Evolutionary conservation across 345 rosid genomes (phyloP).

Genomic region (Lepidium sativum): DNA sequence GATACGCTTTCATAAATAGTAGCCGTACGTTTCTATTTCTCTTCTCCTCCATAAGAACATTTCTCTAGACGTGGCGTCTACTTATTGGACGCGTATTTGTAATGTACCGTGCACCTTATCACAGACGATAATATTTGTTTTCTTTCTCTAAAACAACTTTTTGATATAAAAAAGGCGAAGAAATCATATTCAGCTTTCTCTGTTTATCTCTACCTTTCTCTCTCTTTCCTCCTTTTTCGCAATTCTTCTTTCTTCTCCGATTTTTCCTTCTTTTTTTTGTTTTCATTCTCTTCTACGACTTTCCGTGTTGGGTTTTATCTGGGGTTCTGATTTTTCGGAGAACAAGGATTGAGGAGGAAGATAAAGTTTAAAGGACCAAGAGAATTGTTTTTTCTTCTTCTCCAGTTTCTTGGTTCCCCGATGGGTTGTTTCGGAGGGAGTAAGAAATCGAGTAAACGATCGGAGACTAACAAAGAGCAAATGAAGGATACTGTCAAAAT

Average conservation of each 20-base stretch:
- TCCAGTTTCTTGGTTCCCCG: neutral
- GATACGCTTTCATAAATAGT: neutral
- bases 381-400: neutral
- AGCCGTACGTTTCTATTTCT: conserved; percentile 20
- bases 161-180: conserved; percentile 17
- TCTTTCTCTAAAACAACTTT: too few species aligned
- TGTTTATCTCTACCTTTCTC: conserved; percentile 21
- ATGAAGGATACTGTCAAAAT: too few species aligned
- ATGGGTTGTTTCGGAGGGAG: conserved; percentile 67
- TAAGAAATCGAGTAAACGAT: conserved; percentile 37
- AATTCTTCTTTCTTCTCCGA: conserved; percentile 22
- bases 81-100: neutral
- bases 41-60: neutral
- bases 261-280: neutral
- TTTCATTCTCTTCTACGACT: neutral
- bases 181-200: conserved; percentile 13
- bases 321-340: neutral
- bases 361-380: neutral
- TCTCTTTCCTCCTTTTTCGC: conserved; percentile 7
- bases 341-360: neutral
- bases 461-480: conserved; percentile 17
- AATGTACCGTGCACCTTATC: neutral
- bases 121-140: neutral
- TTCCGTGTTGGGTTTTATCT: conserved; percentile 10
- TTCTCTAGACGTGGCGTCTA: neutral